phyloP scores from a whole-genome alignment of 495 filamentous ascomycete genomes.

The Pyrenopolyporus hunteri region DNA sequence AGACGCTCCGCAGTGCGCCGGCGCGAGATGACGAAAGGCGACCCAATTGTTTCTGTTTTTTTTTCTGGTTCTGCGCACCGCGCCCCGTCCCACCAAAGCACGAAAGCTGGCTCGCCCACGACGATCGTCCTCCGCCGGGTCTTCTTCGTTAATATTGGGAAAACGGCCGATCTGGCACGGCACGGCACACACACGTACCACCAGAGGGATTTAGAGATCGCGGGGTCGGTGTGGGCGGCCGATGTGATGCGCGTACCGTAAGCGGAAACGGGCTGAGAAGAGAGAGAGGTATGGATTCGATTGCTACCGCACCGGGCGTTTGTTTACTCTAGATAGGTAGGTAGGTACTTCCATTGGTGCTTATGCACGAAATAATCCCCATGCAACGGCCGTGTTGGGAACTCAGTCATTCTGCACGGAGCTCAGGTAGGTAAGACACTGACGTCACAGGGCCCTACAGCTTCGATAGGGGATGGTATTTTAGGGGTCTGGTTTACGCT shows the following conservation, averaged over 20 bases:
- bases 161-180: constrained; percentile 27
- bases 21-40: constrained; percentile 28
- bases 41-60: constrained; percentile 26
- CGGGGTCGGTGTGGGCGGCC: constrained; percentile 23
- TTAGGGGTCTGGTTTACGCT: constrained; percentile 1
- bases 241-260: constrained; percentile 11
- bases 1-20: background rate
- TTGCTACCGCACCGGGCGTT: no score
- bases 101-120: background rate
- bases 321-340: background rate
- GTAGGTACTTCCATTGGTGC: background rate
- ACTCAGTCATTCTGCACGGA: constrained; percentile 15
- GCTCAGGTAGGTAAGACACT: constrained; percentile 23
- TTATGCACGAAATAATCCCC: background rate
- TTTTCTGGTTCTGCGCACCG: constrained; percentile 3
- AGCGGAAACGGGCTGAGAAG: background rate
- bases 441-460: constrained; percentile 22
- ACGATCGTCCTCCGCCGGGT: constrained; percentile 12
- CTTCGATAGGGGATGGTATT: background rate
- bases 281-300: background rate
- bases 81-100: constrained; percentile 6
- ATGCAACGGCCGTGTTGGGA: background rate
- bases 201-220: constrained; percentile 20
- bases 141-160: constrained; percentile 24
- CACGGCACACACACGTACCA: background rate